Evolutionary conservation across 768 basidiomycete species (phyloP).

Genomic region (Termitomyces sp.): DNA sequence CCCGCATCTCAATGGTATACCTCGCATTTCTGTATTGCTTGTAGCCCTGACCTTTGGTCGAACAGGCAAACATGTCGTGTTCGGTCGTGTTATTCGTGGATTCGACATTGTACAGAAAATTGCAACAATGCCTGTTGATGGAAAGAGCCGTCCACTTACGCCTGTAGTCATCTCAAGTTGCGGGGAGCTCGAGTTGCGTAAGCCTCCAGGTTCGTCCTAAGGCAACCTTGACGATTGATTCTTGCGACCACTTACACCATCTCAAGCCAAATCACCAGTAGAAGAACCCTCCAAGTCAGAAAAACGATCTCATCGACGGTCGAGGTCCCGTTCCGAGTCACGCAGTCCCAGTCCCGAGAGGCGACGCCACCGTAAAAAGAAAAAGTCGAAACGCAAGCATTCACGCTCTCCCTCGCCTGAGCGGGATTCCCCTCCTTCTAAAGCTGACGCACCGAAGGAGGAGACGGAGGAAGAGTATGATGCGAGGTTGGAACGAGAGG

Average conservation of each 20-base stretch:
- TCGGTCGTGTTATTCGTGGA: slow-evolving; percentile 56
- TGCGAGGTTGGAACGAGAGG: slow-evolving; percentile 62
- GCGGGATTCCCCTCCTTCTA: not conserved
- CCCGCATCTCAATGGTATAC: slow-evolving; percentile 68
- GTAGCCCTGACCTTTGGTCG: not conserved
- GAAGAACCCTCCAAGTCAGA: slow-evolving; percentile 14
- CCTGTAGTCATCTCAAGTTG: slow-evolving; percentile 73
- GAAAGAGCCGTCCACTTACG: slow-evolving; percentile 66
- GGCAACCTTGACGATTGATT: not conserved
- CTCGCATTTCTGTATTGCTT: not conserved
- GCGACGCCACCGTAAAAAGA: slow-evolving; percentile 19
- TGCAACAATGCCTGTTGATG: slow-evolving; percentile 64
- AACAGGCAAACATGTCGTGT: slow-evolving; percentile 50
- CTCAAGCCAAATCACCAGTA: slow-evolving; percentile 2
- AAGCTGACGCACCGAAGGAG: slow-evolving; percentile 13
- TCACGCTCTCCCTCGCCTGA: not conserved
- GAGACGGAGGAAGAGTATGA: slow-evolving; percentile 79
- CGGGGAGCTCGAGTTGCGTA: slow-evolving; percentile 79
- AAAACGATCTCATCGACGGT: slow-evolving; percentile 12
- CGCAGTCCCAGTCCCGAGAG: slow-evolving; percentile 16
- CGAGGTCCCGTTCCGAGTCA: slow-evolving; percentile 8
- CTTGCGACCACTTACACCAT: not conserved
- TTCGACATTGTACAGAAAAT: slow-evolving; percentile 60
- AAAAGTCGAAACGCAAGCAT: slow-evolving; percentile 15
- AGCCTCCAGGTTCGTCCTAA: slow-evolving; percentile 22